Conservation (phyloP, 192 early-diverging fungal species). For the Backusella tarrabulga region DNA sequence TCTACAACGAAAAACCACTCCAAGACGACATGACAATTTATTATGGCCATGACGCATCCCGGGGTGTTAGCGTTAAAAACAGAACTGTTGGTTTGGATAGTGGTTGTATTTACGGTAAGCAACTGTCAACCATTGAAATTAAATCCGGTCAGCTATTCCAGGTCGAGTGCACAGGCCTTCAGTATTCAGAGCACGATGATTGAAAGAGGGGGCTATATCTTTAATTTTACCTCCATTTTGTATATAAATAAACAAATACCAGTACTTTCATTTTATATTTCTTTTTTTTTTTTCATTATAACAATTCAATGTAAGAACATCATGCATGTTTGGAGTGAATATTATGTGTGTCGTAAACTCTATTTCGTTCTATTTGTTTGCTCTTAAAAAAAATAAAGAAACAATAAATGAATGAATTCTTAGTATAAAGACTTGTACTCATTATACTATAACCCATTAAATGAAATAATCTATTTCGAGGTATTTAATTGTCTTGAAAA, state of each 20-base stretch:
- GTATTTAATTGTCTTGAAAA: no score
- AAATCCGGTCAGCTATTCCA: constrained; percentile 17
- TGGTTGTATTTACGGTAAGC: constrained; percentile 65
- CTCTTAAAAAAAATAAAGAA: no score
- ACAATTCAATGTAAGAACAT: no score
- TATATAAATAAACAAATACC: constrained; percentile 9
- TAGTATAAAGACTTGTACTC: no score
- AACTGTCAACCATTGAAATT: constrained; percentile 55
- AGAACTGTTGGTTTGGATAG: constrained; percentile 66
- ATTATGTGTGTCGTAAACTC: no score
- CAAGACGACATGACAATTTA: constrained; percentile 34
- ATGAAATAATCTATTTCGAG: no score
- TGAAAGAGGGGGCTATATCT: background rate
- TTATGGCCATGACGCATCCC: constrained; percentile 71
- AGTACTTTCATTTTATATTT: background rate
- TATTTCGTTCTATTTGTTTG: no score
- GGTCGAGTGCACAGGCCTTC: constrained; percentile 18
- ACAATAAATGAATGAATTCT: no score
- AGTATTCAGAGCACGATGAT: background rate
- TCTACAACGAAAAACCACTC: background rate
- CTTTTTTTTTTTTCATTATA: background rate
- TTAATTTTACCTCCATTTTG: background rate
- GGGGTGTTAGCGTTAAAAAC: constrained; percentile 50
- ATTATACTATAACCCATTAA: no score
- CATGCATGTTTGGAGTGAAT: no score